Base-by-base conservation (phyloP, 768 basidiomycete genomes). In the Lactifluus hygrophoroides region DNA sequence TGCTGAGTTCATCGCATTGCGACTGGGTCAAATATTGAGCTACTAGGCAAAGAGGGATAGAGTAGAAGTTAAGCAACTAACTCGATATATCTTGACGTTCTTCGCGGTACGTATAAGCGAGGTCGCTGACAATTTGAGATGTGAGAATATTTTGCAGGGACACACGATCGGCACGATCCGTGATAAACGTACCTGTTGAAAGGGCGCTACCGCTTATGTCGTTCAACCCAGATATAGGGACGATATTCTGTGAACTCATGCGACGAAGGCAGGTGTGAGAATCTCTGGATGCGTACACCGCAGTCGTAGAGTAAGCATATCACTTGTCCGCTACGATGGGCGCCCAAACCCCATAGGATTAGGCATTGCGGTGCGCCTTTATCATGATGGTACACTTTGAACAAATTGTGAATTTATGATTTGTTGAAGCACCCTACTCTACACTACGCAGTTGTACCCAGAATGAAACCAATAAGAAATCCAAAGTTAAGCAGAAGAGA, bases 81-180 rank as follows among this genome's bases (percentile, higher is more conserved):
- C 59, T 28, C 43, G 54, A 43, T 60, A 56, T 56, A 60, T 60
- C 43, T 60, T 60, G 19, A 60, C 59, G 3, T 56, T 56, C 37
- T 51, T 60, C 35, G 49, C 59, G 14, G 59, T 14, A 13, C 43
- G 43, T 10, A 60, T 46, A 23, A 60, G 43, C 14, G 48, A 56
- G 7, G 16, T 21, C 10, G 43, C 59, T 60, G 5, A 19, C 14
- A 50, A 38, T 50, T 37, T 19, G 25, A 35, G 2, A 27, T 14
- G 46, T 54, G n/a, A 48, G 25, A n/a, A 13, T 10, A 19, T 14
- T 21, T 11, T 28, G 30, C 7, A 17, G 14, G n/a, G n/a, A n/a
- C 13, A 27, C 3, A 3, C 25, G 27, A 28, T n/a, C 45, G 16
- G 40, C 7, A 32, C 1, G 23, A 25, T 8, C 30, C n/a, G n/a